Percentiles rank a stretch among this genome's conserved stretches.
phyloP scores from a whole-genome alignment of 164 flowering plant genomes.

The Magnolia kwangsiensis region DNA sequence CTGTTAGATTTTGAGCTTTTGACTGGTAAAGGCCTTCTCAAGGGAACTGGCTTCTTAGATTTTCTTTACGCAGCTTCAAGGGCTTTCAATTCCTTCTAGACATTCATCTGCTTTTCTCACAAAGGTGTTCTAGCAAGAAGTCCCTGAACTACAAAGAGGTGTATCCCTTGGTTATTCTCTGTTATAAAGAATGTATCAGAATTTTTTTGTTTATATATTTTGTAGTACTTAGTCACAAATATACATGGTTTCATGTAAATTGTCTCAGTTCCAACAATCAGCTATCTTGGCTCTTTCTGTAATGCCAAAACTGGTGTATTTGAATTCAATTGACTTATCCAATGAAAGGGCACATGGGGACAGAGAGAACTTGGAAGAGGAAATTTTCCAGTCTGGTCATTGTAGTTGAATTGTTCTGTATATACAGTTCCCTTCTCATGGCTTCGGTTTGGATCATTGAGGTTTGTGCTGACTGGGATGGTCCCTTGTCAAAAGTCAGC shows the following conservation, averaged over 20 bases:
- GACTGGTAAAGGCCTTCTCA: conserved; percentile 90
- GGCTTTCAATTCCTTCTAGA: conserved; percentile 44
- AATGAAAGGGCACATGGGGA: too few species aligned
- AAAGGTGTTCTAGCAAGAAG: neutral
- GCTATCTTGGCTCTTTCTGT: neutral
- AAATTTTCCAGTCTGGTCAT: too few species aligned
- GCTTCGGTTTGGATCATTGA: too few species aligned
- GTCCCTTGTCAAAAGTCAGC: too few species aligned
- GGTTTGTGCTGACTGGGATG: too few species aligned
- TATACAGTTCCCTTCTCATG: too few species aligned
- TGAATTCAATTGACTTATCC: too few species aligned
- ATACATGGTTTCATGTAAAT: neutral
- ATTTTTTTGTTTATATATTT: neutral
- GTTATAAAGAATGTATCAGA: too few species aligned
- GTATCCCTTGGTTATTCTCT: neutral
- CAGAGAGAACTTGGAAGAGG: too few species aligned
- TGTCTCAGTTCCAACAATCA: neutral
- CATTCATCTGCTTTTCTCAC: neutral
- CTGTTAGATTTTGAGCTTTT: conserved; percentile 87
- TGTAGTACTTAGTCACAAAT: neutral
- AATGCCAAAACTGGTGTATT: too few species aligned
- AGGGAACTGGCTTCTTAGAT: conserved; percentile 95
- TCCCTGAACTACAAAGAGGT: neutral
- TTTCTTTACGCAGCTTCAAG: conserved; percentile 60
- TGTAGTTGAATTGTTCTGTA: too few species aligned